A percentile compares a stretch with the other conserved stretches of the same genome.
phyloP scores from a whole-genome alignment of 2,329 filamentous ascomycete genomes.

The Elsinoe necatrix region DNA sequence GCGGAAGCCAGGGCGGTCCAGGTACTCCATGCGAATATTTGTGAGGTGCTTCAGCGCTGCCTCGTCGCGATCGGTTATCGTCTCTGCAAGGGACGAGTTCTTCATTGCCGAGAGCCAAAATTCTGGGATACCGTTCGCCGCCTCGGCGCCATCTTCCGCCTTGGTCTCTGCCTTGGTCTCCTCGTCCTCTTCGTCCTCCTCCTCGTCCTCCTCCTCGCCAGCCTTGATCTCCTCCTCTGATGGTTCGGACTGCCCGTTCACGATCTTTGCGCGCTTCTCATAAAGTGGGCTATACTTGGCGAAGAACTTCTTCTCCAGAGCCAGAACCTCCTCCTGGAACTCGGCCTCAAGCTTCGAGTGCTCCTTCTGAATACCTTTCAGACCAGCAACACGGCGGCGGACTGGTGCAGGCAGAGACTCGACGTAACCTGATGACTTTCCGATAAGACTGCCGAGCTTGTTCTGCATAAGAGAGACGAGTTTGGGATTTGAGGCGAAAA shows the following conservation, averaged over 20 bases:
- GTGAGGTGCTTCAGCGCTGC: slow-evolving; percentile 78
- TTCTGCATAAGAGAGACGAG: slow-evolving; percentile 97
- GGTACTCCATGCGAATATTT: slow-evolving; percentile 98
- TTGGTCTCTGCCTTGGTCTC: slow-evolving; percentile 52
- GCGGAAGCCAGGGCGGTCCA: slow-evolving; percentile 95
- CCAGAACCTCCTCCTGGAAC: slow-evolving; percentile 96
- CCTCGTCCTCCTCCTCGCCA: slow-evolving; percentile 71
- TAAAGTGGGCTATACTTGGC: slow-evolving; percentile 97
- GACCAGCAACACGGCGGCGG: slow-evolving; percentile 83
- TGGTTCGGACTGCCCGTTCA: slow-evolving; percentile 81
- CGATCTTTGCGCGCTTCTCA: slow-evolving; percentile 83
- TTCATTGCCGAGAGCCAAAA: slow-evolving; percentile 99
- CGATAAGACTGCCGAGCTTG: slow-evolving; percentile 85
- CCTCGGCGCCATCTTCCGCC: slow-evolving; percentile 44
- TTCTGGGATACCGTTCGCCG: slow-evolving; percentile 79
- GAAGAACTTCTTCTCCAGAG: slow-evolving; percentile 99
- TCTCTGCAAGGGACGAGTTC: slow-evolving; percentile 96
- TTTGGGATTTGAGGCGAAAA: slow-evolving; percentile 92
- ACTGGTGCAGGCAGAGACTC: slow-evolving; percentile 86
- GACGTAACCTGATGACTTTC: slow-evolving; percentile 93
- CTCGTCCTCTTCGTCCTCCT: slow-evolving; percentile 54
- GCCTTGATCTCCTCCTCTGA: slow-evolving; percentile 78
- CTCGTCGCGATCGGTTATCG: slow-evolving; percentile 98
- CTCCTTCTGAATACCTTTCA: slow-evolving; percentile 98
- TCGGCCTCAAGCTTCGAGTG: slow-evolving; percentile 97